Conservation (phyloP, 1,139 yeast genomes). For the Taphrina deformans region DNA sequence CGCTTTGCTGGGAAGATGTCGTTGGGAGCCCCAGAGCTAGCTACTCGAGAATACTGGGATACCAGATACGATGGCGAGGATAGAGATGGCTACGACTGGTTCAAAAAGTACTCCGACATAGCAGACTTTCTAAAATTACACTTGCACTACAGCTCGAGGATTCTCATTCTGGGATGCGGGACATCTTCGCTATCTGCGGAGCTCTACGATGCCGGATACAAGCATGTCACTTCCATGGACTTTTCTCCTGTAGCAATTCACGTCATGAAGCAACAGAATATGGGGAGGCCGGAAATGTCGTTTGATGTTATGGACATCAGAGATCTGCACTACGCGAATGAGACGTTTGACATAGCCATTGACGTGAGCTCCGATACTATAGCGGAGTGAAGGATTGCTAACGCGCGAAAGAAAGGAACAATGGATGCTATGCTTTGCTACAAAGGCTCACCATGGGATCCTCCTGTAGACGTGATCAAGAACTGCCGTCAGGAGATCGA, state of each 20-base stretch:
- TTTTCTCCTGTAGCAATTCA: slow-evolving; percentile 40
- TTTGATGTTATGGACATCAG: slow-evolving; percentile 42
- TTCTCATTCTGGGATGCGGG: slow-evolving; percentile 42
- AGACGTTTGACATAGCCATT: slow-evolving; percentile 40
- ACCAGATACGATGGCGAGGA: slow-evolving; percentile 34
- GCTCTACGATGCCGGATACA: slow-evolving; percentile 39
- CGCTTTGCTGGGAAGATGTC: too few species aligned
- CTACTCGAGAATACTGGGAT: slow-evolving; percentile 28
- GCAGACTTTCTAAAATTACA: slow-evolving; percentile 37
- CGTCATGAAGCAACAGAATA: slow-evolving; percentile 37
- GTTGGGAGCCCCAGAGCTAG: slow-evolving; percentile 21
- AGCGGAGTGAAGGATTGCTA: neutral
- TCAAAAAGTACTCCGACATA: slow-evolving; percentile 40
- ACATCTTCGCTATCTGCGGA: slow-evolving; percentile 41
- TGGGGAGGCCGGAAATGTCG: slow-evolving; percentile 39
- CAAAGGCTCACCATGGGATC: slow-evolving; percentile 41
- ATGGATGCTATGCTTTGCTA: slow-evolving; percentile 41
- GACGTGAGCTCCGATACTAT: slow-evolving; percentile 35
- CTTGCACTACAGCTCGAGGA: slow-evolving; percentile 33
- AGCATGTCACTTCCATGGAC: slow-evolving; percentile 40
- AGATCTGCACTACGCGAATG: slow-evolving; percentile 38
- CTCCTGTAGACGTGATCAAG: slow-evolving; percentile 39
- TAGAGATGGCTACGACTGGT: slow-evolving; percentile 41
- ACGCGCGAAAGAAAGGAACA: slow-evolving; percentile 39
- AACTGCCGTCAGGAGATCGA: slow-evolving; percentile 39